Percentiles rank a stretch among this genome's conserved stretches.
Evolutionary conservation across 192 early-diverging fungal species (phyloP).

Genomic region (Podila verticillata): DNA sequence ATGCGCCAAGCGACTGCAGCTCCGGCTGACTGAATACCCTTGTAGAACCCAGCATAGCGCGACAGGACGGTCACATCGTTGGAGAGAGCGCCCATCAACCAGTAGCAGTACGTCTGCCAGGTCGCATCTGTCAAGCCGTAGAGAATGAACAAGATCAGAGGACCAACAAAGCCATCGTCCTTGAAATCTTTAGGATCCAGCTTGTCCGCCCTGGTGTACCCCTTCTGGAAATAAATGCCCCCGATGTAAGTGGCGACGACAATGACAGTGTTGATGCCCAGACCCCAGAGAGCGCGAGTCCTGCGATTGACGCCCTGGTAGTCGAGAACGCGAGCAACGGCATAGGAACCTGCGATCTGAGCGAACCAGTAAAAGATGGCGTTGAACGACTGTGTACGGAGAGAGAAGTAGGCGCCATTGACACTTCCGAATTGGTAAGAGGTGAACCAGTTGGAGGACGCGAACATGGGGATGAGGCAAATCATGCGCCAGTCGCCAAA

Average conservation of each 20-base stretch:
- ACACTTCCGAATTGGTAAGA: slow-evolving; percentile 64
- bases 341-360: slow-evolving; percentile 69
- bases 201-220: slow-evolving; percentile 36
- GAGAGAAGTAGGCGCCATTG: slow-evolving; percentile 67
- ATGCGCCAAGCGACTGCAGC: slow-evolving; percentile 71
- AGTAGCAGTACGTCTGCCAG: slow-evolving; percentile 76
- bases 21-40: slow-evolving; percentile 81
- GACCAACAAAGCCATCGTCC: slow-evolving; percentile 49
- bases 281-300: slow-evolving; percentile 65
- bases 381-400: slow-evolving; percentile 73
- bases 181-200: slow-evolving; percentile 40
- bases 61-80: slow-evolving; percentile 75
- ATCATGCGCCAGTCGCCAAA: slow-evolving; percentile 69
- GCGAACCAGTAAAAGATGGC: slow-evolving; percentile 73
- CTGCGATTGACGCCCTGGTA: slow-evolving; percentile 53
- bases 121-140: slow-evolving; percentile 80
- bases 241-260: slow-evolving; percentile 67
- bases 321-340: slow-evolving; percentile 70
- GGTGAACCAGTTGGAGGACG: slow-evolving; percentile 79
- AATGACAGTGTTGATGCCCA: slow-evolving; percentile 50
- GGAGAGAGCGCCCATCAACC: slow-evolving; percentile 81
- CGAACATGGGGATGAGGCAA: slow-evolving; percentile 66
- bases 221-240: slow-evolving; percentile 57
- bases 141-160: slow-evolving; percentile 69
- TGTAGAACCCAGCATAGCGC: slow-evolving; percentile 84